A percentile compares a stretch with the other conserved stretches of the same genome.
Evolutionary conservation across 2,329 filamentous ascomycete species (phyloP).

Genomic region (Pseudodiploospora longispora): DNA sequence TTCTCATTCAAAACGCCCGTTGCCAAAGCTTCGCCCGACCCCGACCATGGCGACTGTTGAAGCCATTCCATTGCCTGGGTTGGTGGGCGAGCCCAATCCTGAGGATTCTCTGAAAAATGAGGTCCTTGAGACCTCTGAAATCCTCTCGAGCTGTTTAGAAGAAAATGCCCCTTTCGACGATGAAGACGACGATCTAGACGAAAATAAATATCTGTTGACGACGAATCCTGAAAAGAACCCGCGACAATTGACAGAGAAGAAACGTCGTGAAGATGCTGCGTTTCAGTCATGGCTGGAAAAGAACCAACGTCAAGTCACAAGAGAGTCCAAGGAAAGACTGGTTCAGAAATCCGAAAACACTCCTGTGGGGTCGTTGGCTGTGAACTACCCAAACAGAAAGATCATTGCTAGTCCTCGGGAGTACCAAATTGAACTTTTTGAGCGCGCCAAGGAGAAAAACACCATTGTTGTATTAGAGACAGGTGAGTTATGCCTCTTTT

Average conservation of each 20-base stretch:
- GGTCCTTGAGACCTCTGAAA: too few relatives aligned
- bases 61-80: not conserved
- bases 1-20: too few relatives aligned
- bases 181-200: constrained; percentile 3
- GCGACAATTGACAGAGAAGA: constrained; percentile 36
- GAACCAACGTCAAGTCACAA: constrained; percentile 29
- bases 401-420: constrained; percentile 76
- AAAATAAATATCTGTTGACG: constrained; percentile 15
- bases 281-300: constrained; percentile 37
- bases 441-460: constrained; percentile 76
- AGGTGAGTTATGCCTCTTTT: constrained; percentile 36
- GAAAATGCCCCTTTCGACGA: not conserved
- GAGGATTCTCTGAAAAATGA: too few relatives aligned
- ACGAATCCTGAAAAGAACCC: constrained; percentile 19
- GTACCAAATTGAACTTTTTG: constrained; percentile 88
- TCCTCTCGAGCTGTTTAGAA: not conserved
- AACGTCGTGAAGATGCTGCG: constrained; percentile 39
- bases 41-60: not conserved
- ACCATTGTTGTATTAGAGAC: constrained; percentile 91
- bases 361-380: constrained; percentile 25
- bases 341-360: constrained; percentile 15
- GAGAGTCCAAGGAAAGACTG: constrained; percentile 14
- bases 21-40: not conserved
- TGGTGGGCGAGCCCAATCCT: not conserved
- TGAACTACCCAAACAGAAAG: constrained; percentile 30